Evolutionary conservation across 352 stramenopile species (phyloP).

Genomic region (Phytophthora idaei): DNA sequence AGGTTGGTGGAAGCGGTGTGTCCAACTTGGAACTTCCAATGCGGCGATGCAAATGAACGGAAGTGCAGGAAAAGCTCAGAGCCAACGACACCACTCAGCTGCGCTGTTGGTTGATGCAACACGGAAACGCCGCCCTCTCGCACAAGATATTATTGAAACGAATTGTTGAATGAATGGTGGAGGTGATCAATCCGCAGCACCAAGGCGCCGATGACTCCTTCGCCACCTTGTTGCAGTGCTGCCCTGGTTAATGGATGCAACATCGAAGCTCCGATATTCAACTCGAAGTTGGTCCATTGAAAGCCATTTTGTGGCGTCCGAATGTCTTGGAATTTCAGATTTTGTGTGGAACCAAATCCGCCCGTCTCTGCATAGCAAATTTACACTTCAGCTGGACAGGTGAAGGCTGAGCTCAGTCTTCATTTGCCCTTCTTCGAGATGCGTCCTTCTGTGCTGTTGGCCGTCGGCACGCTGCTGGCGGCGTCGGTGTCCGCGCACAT

Average conservation of each 20-base stretch:
- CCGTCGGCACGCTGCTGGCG: conserved; percentile 18
- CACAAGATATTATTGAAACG: conserved; percentile 13
- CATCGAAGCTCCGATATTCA: neutral
- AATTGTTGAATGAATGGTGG: conserved; percentile 16
- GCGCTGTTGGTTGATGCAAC: conserved; percentile 11
- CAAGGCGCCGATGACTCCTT: neutral
- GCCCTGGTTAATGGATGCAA: neutral
- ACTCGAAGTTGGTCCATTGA: neutral
- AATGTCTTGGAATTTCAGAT: neutral
- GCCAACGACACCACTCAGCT: conserved; percentile 7
- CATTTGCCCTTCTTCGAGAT: conserved; percentile 24
- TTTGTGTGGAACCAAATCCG: conserved; percentile 8
- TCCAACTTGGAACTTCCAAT: neutral
- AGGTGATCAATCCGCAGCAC: neutral
- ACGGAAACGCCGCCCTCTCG: conserved; percentile 16
- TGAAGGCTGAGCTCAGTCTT: conserved; percentile 20
- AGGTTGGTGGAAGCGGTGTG: neutral
- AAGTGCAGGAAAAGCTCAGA: conserved; percentile 6
- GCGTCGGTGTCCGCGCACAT: conserved; percentile 27
- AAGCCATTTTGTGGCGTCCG: neutral
- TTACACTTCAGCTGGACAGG: conserved; percentile 9
- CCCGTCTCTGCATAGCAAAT: conserved; percentile 22
- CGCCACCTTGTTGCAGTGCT: neutral
- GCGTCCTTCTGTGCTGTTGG: conserved; percentile 11
- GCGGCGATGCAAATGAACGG: conserved; percentile 21